Evolutionary conservation across 164 flowering plant genomes (phyloP), one percentile per base, ranked within the genome.

Genomic region (Magnolia sinica): DNA sequence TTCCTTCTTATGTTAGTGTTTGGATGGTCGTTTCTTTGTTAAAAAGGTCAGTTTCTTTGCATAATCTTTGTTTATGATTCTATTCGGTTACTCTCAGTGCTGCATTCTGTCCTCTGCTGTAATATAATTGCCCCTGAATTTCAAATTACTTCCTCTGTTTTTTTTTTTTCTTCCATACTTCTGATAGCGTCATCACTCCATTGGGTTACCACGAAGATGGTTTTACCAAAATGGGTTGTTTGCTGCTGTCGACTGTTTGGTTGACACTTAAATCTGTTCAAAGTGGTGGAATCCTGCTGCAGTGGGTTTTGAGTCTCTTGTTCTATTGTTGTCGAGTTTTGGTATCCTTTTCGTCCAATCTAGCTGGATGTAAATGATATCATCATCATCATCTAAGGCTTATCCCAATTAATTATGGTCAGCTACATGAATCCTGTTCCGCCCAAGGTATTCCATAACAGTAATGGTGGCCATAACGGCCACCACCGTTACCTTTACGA

Each of bases 71-170:
- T 72, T 75, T 11, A 50, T 45, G 13, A 49, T 50, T 70, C 6
- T 49, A 19, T 70, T 70, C 31, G n/a, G 58, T 31, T 64, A 77
- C 79, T 50, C 71, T 68, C 65, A 27, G 71, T 80, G 55, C 74
- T 13, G 9, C 31, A 67, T 68, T 63, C 58, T 2, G 45, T 79
- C 50, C 68, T 70, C 76, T 74, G 69, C 11, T 83, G 83, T 82
- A 75, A 82, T 78, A 80, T 80, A 80, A 10, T 72, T 64, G 24
- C 67, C 29, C 59, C 1, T 49, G 45, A 37, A 58, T 50, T 79
- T 66, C 58, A 23, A 50, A 27, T 19, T 37, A 18, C 22, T 66
- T 64, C 50, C 27, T 45, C 0, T 55, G 13, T 55, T 55, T 11
- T 9, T 52, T 8, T 52, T 9, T 52, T 27, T 27, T 1, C 14